Percentiles rank a stretch among this genome's conserved stretches.
phyloP scores from a whole-genome alignment of 768 basidiomycete genomes.

The Hericium rajendrae region DNA sequence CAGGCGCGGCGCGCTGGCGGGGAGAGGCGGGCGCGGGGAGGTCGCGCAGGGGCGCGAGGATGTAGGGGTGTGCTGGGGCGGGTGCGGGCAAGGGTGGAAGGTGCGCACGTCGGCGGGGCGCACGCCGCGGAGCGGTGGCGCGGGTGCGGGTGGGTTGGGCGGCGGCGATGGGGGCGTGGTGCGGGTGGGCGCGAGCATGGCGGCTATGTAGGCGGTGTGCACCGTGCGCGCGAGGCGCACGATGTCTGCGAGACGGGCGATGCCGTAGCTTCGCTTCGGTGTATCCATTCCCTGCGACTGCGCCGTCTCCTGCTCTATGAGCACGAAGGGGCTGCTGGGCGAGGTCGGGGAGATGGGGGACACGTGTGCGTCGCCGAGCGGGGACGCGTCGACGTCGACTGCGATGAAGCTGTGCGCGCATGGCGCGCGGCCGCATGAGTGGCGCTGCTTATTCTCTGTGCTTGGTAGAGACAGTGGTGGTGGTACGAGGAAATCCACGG shows the following conservation, averaged over 20 bases:
- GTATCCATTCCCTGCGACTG: too few species aligned
- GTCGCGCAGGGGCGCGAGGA: slow-evolving; percentile 27
- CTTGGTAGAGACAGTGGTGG: background rate
- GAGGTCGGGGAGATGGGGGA: background rate
- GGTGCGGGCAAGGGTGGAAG: background rate
- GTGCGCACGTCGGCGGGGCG: slow-evolving; percentile 19
- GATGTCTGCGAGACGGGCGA: slow-evolving; percentile 23
- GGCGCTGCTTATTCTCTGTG: background rate
- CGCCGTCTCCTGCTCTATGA: slow-evolving; percentile 2
- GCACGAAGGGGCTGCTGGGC: background rate
- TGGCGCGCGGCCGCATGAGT: slow-evolving; percentile 6
- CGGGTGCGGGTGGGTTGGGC: slow-evolving; percentile 33
- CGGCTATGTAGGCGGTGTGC: slow-evolving; percentile 48
- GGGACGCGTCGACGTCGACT: slow-evolving; percentile 10
- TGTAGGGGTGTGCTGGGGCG: background rate
- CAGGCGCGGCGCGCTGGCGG: slow-evolving; percentile 15
- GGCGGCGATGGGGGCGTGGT: slow-evolving; percentile 15
- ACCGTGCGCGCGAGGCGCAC: slow-evolving; percentile 49
- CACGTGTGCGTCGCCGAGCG: background rate
- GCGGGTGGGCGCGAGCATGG: slow-evolving; percentile 24
- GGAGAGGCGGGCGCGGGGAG: slow-evolving; percentile 24
- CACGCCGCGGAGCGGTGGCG: slow-evolving; percentile 29
- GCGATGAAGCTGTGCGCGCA: slow-evolving; percentile 9
- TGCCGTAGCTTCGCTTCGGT: slow-evolving; percentile 8
- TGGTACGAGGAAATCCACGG: background rate